Evolutionary conservation across 768 basidiomycete species (phyloP).

Genomic region (Sutorius australiensis): DNA sequence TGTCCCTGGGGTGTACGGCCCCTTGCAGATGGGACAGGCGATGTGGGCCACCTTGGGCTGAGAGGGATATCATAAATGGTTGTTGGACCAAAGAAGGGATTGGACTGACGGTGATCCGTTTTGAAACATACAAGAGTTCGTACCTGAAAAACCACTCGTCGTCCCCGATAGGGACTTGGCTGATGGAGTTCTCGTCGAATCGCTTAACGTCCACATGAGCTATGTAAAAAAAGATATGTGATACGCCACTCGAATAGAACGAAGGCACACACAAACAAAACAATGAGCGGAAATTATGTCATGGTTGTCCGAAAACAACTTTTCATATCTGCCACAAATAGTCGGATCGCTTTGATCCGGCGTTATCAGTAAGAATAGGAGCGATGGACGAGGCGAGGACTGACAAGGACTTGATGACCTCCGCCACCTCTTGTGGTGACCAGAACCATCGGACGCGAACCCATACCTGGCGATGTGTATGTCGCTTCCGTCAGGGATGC

Average conservation of each 20-base stretch:
- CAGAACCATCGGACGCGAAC: constrained; percentile 54
- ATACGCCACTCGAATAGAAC: background rate
- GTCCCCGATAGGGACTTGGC: constrained; percentile 38
- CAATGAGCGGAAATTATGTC: constrained; percentile 46
- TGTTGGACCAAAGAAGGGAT: background rate
- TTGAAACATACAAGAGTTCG: constrained; percentile 33
- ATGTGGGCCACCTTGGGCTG: constrained; percentile 41
- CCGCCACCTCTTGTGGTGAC: constrained; percentile 43
- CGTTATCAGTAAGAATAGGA: background rate
- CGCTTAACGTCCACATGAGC: constrained; percentile 33
- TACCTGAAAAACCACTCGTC: constrained; percentile 49
- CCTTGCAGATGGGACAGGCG: constrained; percentile 42
- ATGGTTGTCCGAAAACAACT: constrained; percentile 44
- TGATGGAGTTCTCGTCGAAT: constrained; percentile 38
- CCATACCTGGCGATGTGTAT: constrained; percentile 43
- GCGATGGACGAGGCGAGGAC: constrained; percentile 10
- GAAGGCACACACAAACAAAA: constrained; percentile 40
- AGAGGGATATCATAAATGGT: background rate
- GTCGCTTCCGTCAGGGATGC: background rate
- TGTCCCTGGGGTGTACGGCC: constrained; percentile 45
- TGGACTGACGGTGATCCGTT: constrained; percentile 35
- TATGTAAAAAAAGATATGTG: constrained; percentile 12
- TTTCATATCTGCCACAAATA: constrained; percentile 45
- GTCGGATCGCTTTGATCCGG: constrained; percentile 34
- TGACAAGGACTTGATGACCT: constrained; percentile 47